These are phyloP conservation scores for Colletotrichum plurivorum DNA, from an alignment of 2,329 filamentous ascomycete species.

Conservation along the genomic window DNA sequence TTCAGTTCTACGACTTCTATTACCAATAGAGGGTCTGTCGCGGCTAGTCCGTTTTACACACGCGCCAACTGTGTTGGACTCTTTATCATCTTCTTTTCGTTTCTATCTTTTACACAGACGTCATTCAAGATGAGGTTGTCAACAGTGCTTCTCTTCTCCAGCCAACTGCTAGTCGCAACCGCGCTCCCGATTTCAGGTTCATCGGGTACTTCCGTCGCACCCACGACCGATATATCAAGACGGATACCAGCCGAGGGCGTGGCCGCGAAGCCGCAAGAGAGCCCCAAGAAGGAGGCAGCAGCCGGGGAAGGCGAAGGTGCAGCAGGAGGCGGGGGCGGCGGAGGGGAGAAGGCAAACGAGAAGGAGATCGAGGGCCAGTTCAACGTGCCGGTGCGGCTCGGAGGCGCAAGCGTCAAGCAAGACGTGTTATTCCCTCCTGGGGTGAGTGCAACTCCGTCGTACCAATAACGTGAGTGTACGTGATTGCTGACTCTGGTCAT, in stretches of 20 bases:
- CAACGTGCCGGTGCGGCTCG: constrained; percentile 46
- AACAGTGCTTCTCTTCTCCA: neutral
- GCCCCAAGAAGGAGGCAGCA: constrained; percentile 14
- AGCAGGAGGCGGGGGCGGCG: constrained; percentile 15
- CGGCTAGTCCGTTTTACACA: constrained; percentile 17
- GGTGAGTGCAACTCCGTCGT: constrained; percentile 42
- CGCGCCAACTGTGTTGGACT: constrained; percentile 17
- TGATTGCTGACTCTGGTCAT: neutral
- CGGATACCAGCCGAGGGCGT: constrained; percentile 4
- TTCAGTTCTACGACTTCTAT: neutral
- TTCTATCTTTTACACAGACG: neutral
- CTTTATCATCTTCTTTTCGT: neutral
- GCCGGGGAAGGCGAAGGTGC: constrained; percentile 18
- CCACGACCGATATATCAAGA: neutral
- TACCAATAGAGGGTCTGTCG: neutral
- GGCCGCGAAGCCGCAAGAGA: neutral
- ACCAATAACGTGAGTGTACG: too few relatives aligned
- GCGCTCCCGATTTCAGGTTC: constrained; percentile 20
- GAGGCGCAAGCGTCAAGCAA: constrained; percentile 50
- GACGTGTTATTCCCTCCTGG: constrained; percentile 51
- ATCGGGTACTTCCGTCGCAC: neutral
- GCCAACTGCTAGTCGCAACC: neutral
- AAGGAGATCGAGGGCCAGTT: constrained; percentile 50
- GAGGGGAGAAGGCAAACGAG: constrained; percentile 46
- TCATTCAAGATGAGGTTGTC: constrained; percentile 27